Base-by-base conservation (phyloP, 2,329 filamentous ascomycete species). In the Colletotrichum theobromicola region DNA sequence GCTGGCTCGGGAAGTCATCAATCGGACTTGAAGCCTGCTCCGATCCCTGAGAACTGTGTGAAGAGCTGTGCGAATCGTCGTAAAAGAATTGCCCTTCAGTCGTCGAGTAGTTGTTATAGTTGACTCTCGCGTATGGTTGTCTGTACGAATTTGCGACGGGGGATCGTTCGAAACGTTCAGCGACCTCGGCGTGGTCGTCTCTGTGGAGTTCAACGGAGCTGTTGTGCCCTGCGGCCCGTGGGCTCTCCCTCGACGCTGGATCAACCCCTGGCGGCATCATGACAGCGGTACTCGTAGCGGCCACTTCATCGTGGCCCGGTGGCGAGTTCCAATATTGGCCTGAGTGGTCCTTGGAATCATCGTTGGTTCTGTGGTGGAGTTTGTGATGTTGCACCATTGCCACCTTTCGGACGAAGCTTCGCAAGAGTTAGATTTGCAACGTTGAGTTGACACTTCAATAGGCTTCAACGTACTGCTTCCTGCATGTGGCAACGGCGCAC, bases 381-480 rank as follows among this genome's bases (percentile, higher is more conserved):
- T 50, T 50, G 42, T 50, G 42, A n/a, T 50, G 42, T 21, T 50
- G 42, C 42, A 50, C 42, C 42, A 50, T 50, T 50, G 42, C 42
- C 42, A 50, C 42, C 13, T 50, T 50, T 50, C 42, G 42, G 42
- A 50, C 42, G 42, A 50, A 50, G 42, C 42, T 50, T 50, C 6
- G 16, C 2, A 50, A 50, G 42, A 50, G 3, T 50, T 21, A 50
- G n/a, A 50, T 13, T 50, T 18, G 42, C n/a, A 50, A 46, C 7
- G 24, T 7, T 12, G 21, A 21, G 21, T 2, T 13, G 42, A 6
- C 10, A n/a, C 3, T n/a, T 12, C n/a, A 4, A 1, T 2, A 6
- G 6, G 42, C 42, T 21, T 50, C 42, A 50, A 21, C 42, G 7
- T 50, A 50, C 42, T 50, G 42, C 13, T 50, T 50, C 6, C 42